These are phyloP conservation scores for Metschnikowia santaceciliae DNA, from an alignment of 805 yeast species.

Conservation along the genomic window DNA sequence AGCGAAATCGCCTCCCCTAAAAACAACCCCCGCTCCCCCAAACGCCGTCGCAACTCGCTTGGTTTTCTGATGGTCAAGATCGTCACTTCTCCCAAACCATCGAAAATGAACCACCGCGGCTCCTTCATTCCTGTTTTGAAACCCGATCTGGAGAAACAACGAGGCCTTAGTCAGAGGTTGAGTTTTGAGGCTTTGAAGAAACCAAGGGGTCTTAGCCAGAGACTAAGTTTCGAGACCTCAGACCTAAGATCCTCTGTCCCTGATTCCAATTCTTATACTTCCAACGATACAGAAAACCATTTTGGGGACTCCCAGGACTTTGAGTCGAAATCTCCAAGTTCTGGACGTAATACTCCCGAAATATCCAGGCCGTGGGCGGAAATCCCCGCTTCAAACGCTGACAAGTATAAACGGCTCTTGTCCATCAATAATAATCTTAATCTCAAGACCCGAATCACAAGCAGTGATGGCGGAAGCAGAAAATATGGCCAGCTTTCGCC, in stretches of 20 bases:
- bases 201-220: neutral
- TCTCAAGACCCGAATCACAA: conserved; percentile 6
- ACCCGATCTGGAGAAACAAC: neutral
- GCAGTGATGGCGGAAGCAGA: neutral
- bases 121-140: conserved; percentile 13
- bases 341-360: no score
- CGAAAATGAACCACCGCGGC: conserved; percentile 6
- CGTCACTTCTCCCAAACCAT: neutral
- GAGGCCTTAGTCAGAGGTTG: neutral
- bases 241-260: no score
- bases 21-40: neutral
- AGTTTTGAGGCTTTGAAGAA: neutral
- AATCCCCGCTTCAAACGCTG: conserved; percentile 1
- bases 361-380: neutral
- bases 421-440: conserved; percentile 14
- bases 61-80: conserved; percentile 21
- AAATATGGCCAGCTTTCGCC: neutral
- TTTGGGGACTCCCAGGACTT: no score
- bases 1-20: conserved; percentile 15
- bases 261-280: neutral
- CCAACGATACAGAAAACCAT: no score
- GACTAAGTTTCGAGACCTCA: neutral
- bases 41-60: conserved; percentile 16
- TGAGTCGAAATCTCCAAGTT: no score
- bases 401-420: conserved; percentile 11